Conservation (phyloP, 208 protist genomes). For the Trypanosoma caninum region DNA sequence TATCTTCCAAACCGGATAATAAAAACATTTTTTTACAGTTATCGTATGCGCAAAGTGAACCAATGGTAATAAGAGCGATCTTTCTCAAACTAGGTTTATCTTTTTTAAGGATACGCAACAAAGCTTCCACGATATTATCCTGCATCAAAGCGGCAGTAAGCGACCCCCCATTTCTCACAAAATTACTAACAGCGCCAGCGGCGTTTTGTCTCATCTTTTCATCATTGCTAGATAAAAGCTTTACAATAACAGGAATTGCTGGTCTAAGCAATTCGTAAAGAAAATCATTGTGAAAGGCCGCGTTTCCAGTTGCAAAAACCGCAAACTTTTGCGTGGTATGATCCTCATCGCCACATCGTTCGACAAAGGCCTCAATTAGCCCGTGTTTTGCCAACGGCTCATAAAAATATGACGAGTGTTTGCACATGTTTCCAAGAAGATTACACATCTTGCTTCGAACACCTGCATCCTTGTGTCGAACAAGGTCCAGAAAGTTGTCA, state of each 20-base stretch:
- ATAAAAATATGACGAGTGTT: conserved; percentile 93
- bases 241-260: conserved; percentile 75
- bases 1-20: conserved; percentile 38
- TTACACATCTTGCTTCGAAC: conserved; percentile 93
- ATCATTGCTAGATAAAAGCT: conserved; percentile 71
- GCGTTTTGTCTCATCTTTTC: conserved; percentile 95
- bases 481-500: conserved; percentile 48
- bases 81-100: conserved; percentile 63
- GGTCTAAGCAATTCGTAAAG: conserved; percentile 80
- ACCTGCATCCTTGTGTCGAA: conserved; percentile 67
- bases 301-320: conserved; percentile 95
- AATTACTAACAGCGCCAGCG: conserved; percentile 93
- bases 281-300: conserved; percentile 89
- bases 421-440: conserved; percentile 94
- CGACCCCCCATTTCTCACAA: conserved; percentile 88
- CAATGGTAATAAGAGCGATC: conserved; percentile 87
- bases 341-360: conserved; percentile 83
- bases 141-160: conserved; percentile 62
- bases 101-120: conserved; percentile 75
- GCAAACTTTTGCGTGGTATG: conserved; percentile 92
- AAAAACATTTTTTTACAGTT: conserved; percentile 69
- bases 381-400: conserved; percentile 59
- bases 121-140: conserved; percentile 63
- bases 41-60: conserved; percentile 88
- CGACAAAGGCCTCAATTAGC: conserved; percentile 73